A percentile compares a stretch with the other conserved stretches of the same genome.
Conservation (phyloP, 163 green algal genomes). For the Chlorella variabilis region DNA sequence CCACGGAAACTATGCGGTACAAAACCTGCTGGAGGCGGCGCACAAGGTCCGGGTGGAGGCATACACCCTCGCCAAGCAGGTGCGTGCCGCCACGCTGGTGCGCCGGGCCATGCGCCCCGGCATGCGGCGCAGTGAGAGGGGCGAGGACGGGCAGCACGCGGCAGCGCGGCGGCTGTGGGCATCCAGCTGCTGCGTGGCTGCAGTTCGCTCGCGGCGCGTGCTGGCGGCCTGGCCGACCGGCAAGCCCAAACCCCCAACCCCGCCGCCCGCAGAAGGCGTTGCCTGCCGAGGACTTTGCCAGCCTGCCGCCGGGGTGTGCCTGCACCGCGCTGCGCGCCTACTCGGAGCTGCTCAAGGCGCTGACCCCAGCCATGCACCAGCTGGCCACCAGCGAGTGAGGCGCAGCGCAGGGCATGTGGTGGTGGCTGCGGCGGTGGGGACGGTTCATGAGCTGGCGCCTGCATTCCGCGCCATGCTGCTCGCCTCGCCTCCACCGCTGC, state of each 20-base stretch:
- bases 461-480: too few relatives aligned
- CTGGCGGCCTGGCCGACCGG: too few relatives aligned
- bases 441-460: neutral
- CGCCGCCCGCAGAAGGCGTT: neutral
- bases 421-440: neutral
- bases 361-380: slow-evolving; percentile 4
- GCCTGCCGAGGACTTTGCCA: slow-evolving; percentile 14
- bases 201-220: too few relatives aligned
- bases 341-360: slow-evolving; percentile 9
- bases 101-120: too few relatives aligned
- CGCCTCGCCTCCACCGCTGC: neutral
- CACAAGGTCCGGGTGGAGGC: slow-evolving; percentile 34
- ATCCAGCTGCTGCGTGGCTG: too few relatives aligned
- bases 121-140: too few relatives aligned
- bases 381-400: slow-evolving; percentile 26
- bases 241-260: too few relatives aligned
- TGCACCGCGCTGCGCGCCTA: slow-evolving; percentile 3
- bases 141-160: too few relatives aligned
- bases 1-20: slow-evolving; percentile 36
- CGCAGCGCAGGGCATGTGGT: too few relatives aligned
- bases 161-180: too few relatives aligned
- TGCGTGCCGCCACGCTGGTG: too few relatives aligned
- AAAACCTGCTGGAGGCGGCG: slow-evolving; percentile 31
- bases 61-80: neutral
- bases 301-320: neutral